Base-by-base conservation (phyloP, 148 eudicot genomes). In the Salicornia ramosissima region DNA sequence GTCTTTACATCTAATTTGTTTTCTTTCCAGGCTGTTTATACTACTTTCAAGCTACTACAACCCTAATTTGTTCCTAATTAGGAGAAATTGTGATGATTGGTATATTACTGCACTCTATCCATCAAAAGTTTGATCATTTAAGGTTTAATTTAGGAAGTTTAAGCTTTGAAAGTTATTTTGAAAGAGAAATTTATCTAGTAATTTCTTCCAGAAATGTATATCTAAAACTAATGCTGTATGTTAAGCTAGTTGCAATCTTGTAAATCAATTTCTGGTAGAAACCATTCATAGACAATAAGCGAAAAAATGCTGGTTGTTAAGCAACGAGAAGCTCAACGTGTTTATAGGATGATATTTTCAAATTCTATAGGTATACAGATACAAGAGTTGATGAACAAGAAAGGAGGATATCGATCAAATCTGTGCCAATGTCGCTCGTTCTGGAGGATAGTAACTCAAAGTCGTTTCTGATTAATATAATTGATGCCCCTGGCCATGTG, bases 371-470 rank as follows among this genome's bases (percentile, higher is more conserved):
- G 73, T 95, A 95, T 64, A 95, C 97, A 0, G 99, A 95, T 86
- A 95, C 99, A 0, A 85, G 99, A 74, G 78, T 95, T 69, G 99
- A 95, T 79, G 99, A 95, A 83, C 99, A 95, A 78, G 99, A 95
- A 84, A 89, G 99, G 66, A 86, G 82, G 78, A 91, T 95, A 65
- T 95, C 99, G 13, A 95, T 95, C 47, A 95, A 95, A 80, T 80
- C 91, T 2, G 92, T 95, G 64, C 99, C 99, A 2, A 95, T 95
- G 99, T 83, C 97, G 25, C 90, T 95, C 53, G 96, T 91, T 77
- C 91, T 95, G 3, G 99, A 95, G 86, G 97, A 95, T 77, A 87
- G 99, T 76, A 86, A 86, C 72, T 89, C 90, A 1, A 95, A 95
- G 66, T 95, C 99, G 6, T 89, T 79, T 73, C 80, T 91, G 33